Conservation (phyloP, 345 rosid species). For the Moringa oleifera region DNA sequence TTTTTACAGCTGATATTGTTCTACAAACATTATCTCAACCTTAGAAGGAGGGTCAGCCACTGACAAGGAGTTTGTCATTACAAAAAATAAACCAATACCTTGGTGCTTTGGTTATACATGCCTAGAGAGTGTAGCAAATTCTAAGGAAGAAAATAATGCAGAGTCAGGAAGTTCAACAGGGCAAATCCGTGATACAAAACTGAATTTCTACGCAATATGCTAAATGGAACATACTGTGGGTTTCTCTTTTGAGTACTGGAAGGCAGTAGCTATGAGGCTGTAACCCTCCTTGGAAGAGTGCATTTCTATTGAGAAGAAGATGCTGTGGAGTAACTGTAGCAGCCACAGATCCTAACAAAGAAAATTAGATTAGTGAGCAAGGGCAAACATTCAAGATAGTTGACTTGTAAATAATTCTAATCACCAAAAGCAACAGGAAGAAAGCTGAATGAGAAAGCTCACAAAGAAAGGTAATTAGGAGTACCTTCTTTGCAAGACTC, state of each 20-base stretch:
- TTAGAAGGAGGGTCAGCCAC: no score
- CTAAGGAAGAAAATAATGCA: not conserved
- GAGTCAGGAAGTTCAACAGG: not conserved
- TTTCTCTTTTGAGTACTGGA: slow-evolving; percentile 91
- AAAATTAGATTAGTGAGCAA: slow-evolving; percentile 4
- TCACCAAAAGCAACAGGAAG: not conserved
- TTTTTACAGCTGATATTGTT: no score
- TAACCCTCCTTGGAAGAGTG: slow-evolving; percentile 90
- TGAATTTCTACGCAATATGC: not conserved
- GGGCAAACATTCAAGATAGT: not conserved
- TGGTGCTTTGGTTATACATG: no score
- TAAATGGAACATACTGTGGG: slow-evolving; percentile 50
- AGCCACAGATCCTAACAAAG: slow-evolving; percentile 64
- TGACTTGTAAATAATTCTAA: not conserved
- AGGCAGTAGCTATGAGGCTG: slow-evolving; percentile 94
- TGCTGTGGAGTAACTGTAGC: slow-evolving; percentile 98
- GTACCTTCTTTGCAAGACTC: slow-evolving; percentile 81
- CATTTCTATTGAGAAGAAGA: slow-evolving; percentile 86
- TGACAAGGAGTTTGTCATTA: no score
- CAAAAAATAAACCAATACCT: no score
- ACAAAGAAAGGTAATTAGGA: slow-evolving; percentile 1
- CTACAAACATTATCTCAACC: no score
- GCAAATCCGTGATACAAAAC: not conserved
- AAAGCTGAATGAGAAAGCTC: slow-evolving; percentile 3
- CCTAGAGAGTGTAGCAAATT: not conserved